Percentiles rank a stretch among this genome's conserved stretches.
These are phyloP conservation scores for Dendrobium huoshanense DNA, from an alignment of 106 monocot species.

Conservation along the genomic window DNA sequence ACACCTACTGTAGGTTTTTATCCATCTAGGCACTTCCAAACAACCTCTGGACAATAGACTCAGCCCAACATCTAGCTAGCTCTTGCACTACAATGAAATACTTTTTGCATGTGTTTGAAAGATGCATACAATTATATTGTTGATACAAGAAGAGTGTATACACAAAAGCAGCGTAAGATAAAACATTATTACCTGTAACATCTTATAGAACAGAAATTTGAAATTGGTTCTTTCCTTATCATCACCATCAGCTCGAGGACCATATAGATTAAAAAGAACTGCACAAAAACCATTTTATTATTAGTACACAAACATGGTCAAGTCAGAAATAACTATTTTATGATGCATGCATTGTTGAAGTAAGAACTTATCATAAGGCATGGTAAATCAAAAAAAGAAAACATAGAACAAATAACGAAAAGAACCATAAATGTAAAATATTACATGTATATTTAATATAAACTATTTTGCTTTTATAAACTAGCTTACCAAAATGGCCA, in stretches of 20 bases:
- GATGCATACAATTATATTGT: background rate
- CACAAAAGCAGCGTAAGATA: background rate
- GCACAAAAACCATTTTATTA: constrained; percentile 11
- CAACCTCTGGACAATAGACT: background rate
- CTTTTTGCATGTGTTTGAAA: no score
- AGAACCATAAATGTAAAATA: background rate
- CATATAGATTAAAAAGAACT: constrained; percentile 82
- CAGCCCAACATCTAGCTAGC: background rate
- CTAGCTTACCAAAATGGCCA: constrained; percentile 85
- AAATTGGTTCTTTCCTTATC: constrained; percentile 49
- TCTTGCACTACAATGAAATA: background rate
- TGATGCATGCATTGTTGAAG: background rate
- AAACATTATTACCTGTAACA: constrained; percentile 45
- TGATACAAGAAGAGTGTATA: background rate
- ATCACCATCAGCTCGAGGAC: constrained; percentile 61
- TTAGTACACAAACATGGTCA: background rate
- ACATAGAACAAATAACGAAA: background rate
- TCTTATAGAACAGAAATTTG: constrained; percentile 55
- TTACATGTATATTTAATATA: background rate
- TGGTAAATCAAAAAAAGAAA: background rate
- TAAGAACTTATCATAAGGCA: background rate
- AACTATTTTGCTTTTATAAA: background rate
- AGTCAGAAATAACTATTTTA: background rate
- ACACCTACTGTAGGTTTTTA: background rate
- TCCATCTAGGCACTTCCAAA: background rate